Conservation (phyloP, 768 basidiomycete genomes). For the Lactarius sanguifluus region DNA sequence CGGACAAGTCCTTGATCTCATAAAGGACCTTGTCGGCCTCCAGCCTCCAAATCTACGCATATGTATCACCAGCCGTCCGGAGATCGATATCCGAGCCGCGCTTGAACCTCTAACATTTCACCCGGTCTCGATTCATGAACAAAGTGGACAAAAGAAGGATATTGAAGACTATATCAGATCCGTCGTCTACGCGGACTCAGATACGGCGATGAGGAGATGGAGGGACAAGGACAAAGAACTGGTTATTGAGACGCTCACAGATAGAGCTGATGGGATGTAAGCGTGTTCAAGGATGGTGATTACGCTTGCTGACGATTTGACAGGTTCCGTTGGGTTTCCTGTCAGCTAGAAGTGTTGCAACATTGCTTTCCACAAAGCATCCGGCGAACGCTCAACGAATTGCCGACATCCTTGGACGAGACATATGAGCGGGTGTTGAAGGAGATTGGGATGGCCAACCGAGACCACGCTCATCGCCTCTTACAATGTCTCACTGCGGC, state of each 20-base stretch:
- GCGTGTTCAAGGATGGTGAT: not conserved
- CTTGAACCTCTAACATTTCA: not conserved
- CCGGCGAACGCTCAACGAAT: not conserved
- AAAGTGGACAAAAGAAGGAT: not conserved
- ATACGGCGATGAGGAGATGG: constrained; percentile 1
- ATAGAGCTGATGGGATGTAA: not conserved
- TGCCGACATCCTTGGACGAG: not conserved
- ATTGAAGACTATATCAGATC: not conserved
- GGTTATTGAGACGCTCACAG: not conserved
- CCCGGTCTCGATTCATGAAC: not conserved
- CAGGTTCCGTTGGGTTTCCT: not conserved
- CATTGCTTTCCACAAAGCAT: not conserved
- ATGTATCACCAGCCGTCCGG: not conserved
- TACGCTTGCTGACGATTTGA: not conserved
- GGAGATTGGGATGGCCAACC: not conserved
- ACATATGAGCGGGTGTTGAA: not conserved
- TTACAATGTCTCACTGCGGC: not conserved
- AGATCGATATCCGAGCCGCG: not conserved
- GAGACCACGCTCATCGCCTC: not conserved
- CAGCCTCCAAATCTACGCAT: not conserved
- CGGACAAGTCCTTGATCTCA: not conserved
- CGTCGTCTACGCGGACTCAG: not conserved
- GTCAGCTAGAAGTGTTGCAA: not conserved
- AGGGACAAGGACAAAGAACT: not conserved
- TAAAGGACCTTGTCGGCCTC: not conserved